phyloP scores from a whole-genome alignment of 2,329 filamentous ascomycete genomes.

The Erysiphe pulchra region DNA sequence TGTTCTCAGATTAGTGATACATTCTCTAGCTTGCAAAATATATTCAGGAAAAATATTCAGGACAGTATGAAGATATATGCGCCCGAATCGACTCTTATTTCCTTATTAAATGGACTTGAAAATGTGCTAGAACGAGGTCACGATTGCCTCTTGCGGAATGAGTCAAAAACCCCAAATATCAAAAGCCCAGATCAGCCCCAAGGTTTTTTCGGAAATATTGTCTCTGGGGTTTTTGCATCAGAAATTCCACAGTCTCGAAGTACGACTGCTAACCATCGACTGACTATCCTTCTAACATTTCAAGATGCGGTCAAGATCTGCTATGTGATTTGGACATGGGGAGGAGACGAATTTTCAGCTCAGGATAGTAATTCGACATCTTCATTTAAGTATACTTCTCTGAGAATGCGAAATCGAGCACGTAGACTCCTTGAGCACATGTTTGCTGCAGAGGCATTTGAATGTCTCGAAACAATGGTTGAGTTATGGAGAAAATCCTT shows the following conservation, averaged over 20 bases:
- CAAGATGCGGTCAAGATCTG: conserved; percentile 86
- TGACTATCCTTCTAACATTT: conserved; percentile 88
- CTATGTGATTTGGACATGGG: conserved; percentile 91
- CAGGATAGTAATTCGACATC: conserved; percentile 45
- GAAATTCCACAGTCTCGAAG: conserved; percentile 55
- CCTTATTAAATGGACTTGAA: conserved; percentile 80
- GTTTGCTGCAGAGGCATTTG: conserved; percentile 73
- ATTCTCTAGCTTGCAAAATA: conserved; percentile 43
- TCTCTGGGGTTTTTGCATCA: conserved; percentile 66
- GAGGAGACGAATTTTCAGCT: conserved; percentile 31
- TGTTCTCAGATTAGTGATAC: conserved; percentile 51
- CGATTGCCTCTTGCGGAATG: conserved; percentile 53
- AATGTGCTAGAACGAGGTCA: conserved; percentile 73
- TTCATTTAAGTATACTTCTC: conserved; percentile 73
- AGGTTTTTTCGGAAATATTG: conserved; percentile 83
- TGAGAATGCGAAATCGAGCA: conserved; percentile 75
- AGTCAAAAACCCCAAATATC: conserved; percentile 36
- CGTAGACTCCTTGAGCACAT: conserved; percentile 75
- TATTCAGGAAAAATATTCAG: conserved; percentile 25
- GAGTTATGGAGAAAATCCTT: conserved; percentile 47
- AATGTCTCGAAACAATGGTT: conserved; percentile 78
- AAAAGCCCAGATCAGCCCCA: conserved; percentile 68
- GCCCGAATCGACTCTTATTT: conserved; percentile 51
- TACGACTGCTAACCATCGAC: conserved; percentile 69
- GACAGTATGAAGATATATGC: conserved; percentile 14